A percentile compares a stretch with the other conserved stretches of the same genome.
These are phyloP conservation scores for Metschnikowia cubensis DNA, from an alignment of 805 yeast species.

Conservation along the genomic window DNA sequence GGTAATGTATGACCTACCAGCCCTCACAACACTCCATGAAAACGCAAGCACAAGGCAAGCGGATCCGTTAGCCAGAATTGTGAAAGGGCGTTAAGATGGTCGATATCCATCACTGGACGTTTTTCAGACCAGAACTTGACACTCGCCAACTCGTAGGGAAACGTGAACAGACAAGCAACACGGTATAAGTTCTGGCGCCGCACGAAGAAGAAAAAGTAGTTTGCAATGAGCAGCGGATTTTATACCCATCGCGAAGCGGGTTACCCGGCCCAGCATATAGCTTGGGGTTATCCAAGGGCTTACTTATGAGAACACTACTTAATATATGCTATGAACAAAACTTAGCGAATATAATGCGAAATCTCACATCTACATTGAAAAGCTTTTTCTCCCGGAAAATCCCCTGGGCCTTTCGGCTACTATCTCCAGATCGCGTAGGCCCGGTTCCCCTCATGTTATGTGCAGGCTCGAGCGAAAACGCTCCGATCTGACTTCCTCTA, in stretches of 20 bases:
- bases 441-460: slow-evolving; percentile 1
- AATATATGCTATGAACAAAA: not conserved
- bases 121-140: slow-evolving; percentile 49
- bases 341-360: too few relatives aligned
- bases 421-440: not conserved
- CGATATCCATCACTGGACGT: slow-evolving; percentile 36
- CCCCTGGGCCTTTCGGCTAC: not conserved
- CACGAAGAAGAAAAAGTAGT: slow-evolving; percentile 31
- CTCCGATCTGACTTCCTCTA: not conserved
- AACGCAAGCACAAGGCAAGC: slow-evolving; percentile 17
- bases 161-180: slow-evolving; percentile 48
- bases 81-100: slow-evolving; percentile 47
- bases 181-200: slow-evolving; percentile 52
- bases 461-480: slow-evolving; percentile 2
- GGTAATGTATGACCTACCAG: slow-evolving; percentile 43
- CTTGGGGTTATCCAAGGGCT: not conserved
- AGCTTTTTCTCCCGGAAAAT: not conserved
- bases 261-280: slow-evolving; percentile 13
- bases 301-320: not conserved
- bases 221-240: not conserved
- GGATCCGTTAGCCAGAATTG: slow-evolving; percentile 20
- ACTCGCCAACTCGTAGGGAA: slow-evolving; percentile 48
- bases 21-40: slow-evolving; percentile 36
- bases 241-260: slow-evolving; percentile 13
- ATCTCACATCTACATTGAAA: too few relatives aligned